Conservation (phyloP, 2,329 filamentous ascomycete genomes). For the Eutypa lata region DNA sequence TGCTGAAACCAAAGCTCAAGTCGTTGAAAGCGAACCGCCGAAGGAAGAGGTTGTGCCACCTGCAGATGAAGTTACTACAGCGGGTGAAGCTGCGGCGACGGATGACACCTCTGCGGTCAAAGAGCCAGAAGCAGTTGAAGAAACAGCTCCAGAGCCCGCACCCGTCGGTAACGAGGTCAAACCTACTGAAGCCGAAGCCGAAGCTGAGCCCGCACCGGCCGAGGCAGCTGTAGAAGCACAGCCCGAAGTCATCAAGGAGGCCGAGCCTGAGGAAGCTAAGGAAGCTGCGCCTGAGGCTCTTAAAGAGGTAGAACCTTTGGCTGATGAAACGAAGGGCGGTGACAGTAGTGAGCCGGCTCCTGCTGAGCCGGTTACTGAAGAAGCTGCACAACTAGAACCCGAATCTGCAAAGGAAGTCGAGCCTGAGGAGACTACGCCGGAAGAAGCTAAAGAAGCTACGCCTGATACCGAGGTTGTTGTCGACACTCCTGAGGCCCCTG, state of each 20-base stretch:
- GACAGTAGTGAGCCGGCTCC: not conserved
- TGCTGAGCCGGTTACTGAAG: not conserved
- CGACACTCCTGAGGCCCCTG: not conserved
- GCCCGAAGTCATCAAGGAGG: slow-evolving; percentile 3
- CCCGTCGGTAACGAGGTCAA: not conserved
- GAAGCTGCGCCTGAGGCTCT: not conserved
- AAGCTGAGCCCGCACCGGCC: not conserved
- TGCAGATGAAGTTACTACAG: slow-evolving; percentile 2
- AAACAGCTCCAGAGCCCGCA: not conserved
- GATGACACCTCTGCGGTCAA: slow-evolving; percentile 4
- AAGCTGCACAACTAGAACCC: not conserved
- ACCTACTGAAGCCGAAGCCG: not conserved
- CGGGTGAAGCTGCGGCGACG: slow-evolving; percentile 4
- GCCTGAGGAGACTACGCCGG: no score
- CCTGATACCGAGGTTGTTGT: not conserved
- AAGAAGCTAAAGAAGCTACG: not conserved
- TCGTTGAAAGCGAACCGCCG: not conserved
- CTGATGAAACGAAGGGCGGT: not conserved
- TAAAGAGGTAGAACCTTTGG: slow-evolving; percentile 6
- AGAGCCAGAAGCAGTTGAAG: not conserved
- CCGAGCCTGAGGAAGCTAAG: not conserved
- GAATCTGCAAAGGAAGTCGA: not conserved
- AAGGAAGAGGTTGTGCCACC: not conserved
- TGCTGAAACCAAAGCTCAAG: not conserved
- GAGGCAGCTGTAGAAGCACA: not conserved